These are phyloP conservation scores for Eurotiales sp. DNA, from an alignment of 2,329 filamentous ascomycete species.

Conservation along the genomic window DNA sequence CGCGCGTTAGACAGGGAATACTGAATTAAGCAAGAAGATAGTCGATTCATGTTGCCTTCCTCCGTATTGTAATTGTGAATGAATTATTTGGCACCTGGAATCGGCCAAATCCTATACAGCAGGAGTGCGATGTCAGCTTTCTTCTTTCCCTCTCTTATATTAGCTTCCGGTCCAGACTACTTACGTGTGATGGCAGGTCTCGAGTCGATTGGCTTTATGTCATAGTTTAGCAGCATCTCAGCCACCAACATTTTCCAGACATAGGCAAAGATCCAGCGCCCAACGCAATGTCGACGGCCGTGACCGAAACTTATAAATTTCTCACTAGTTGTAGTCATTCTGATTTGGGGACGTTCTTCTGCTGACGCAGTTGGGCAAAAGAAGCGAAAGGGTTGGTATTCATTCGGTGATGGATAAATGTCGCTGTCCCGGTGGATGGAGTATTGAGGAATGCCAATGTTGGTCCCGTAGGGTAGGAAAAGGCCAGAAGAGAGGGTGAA, in stretches of 20 bases:
- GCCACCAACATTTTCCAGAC: neutral
- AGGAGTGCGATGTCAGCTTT: no score
- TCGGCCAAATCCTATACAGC: no score
- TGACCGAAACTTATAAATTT: neutral
- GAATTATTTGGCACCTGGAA: no score
- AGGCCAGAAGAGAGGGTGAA: neutral
- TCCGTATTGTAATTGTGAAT: no score
- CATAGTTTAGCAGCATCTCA: neutral
- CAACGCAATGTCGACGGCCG: neutral
- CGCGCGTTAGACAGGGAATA: no score
- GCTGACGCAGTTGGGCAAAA: neutral
- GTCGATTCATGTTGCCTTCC: no score
- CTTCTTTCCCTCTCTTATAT: no score
- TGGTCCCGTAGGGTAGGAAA: neutral
- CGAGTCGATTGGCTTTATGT: neutral
- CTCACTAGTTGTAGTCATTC: neutral
- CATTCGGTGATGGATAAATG: neutral
- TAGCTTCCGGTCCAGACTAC: no score
- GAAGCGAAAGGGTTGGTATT: neutral
- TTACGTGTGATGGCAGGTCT: neutral
- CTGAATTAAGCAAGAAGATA: no score
- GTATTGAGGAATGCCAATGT: neutral
- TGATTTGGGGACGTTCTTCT: neutral
- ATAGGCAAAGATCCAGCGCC: neutral
- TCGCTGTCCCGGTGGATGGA: neutral